Evolutionary conservation across 208 protist genomes (phyloP).

Genomic region (Trypanosoma boissoni): DNA sequence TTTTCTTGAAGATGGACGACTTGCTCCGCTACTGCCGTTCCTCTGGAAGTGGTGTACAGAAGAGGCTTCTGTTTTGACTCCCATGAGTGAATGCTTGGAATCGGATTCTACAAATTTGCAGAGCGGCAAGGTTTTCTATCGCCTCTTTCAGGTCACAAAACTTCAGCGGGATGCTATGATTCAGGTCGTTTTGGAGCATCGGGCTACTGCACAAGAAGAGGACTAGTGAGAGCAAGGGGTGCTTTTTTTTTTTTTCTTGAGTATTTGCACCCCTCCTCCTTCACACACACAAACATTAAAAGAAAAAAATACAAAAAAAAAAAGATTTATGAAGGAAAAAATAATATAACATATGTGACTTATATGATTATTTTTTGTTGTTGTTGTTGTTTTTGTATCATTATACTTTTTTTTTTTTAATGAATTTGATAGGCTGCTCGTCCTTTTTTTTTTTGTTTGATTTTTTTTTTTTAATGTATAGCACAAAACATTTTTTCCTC

Average conservation of each 20-base stretch:
- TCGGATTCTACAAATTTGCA: background rate
- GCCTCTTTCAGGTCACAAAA: conserved; percentile 13
- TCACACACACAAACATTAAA: too few species aligned
- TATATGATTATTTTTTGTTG: background rate
- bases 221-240: background rate
- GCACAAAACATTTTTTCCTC: too few species aligned
- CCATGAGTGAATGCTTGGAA: too few species aligned
- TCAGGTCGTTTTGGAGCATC: conserved; percentile 17
- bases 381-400: background rate
- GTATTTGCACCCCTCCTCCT: too few species aligned
- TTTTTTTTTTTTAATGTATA: background rate
- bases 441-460: conserved; percentile 1
- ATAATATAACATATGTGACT: background rate
- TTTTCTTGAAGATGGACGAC: conserved; percentile 24
- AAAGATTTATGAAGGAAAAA: background rate
- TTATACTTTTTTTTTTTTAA: background rate
- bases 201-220: background rate
- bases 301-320: background rate
- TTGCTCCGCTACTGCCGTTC: conserved; percentile 25
- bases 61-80: background rate
- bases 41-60: conserved; percentile 34
- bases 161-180: conserved; percentile 14
- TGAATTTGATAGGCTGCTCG: too few species aligned
- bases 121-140: background rate
- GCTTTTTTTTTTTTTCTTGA: background rate